phyloP scores from a whole-genome alignment of 805 yeast genomes.

The Yarrowia alimentaria region DNA sequence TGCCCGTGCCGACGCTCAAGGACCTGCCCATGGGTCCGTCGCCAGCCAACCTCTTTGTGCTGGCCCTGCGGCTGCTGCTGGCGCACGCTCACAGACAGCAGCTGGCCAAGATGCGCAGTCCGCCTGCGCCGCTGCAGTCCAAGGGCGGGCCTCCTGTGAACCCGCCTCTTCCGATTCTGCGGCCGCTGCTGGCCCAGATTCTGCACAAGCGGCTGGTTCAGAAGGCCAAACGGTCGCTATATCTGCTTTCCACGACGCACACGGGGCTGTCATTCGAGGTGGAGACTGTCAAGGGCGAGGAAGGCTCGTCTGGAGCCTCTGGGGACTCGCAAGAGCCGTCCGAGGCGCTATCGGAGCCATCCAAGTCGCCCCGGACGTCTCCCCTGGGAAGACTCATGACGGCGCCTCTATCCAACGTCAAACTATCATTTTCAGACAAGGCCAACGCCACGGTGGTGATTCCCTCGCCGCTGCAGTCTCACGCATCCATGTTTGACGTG shows the following conservation, averaged over 20 bases:
- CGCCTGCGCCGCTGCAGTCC: conserved; percentile 28
- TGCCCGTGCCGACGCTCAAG: conserved; percentile 14
- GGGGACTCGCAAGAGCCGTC: too few species aligned
- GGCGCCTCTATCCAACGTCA: conserved; percentile 33
- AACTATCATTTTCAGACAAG: conserved; percentile 12
- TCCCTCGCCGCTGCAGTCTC: conserved; percentile 34
- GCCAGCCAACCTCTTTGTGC: conserved; percentile 55
- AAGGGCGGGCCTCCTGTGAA: conserved; percentile 14
- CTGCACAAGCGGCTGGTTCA: conserved; percentile 34
- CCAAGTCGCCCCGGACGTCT: too few species aligned
- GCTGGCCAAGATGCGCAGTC: conserved; percentile 39
- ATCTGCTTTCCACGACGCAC: conserved; percentile 32
- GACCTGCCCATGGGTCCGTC: too few species aligned
- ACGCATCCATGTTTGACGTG: conserved; percentile 33
- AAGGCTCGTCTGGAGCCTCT: neutral
- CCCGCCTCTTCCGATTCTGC: conserved; percentile 33
- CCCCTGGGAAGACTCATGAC: conserved; percentile 33
- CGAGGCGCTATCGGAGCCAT: too few species aligned
- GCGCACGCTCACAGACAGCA: conserved; percentile 55
- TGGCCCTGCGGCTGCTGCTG: conserved; percentile 57
- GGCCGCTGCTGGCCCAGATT: conserved; percentile 40
- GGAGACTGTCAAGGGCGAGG: conserved; percentile 24
- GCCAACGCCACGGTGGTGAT: conserved; percentile 32
- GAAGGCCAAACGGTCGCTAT: conserved; percentile 32
- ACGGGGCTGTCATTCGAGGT: conserved; percentile 29